These are phyloP conservation scores for Teunomyces pallodes DNA, from an alignment of 805 yeast species.

Conservation along the genomic window DNA sequence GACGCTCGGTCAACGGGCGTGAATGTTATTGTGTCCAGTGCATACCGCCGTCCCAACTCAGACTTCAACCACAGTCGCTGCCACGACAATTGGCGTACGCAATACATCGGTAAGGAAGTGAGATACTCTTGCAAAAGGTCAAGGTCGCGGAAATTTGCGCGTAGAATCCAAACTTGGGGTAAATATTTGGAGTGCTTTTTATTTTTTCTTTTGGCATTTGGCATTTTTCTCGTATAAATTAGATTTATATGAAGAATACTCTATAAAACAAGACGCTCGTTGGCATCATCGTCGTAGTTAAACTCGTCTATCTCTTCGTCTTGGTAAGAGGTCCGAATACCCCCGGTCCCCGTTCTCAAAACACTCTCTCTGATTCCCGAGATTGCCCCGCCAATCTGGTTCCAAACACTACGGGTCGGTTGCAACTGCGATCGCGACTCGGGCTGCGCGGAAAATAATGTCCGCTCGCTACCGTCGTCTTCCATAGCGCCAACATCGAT, in stretches of 20 bases:
- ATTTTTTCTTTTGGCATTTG: neutral
- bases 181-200: neutral
- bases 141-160: neutral
- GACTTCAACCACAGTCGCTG: neutral
- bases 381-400: slow-evolving; percentile 23
- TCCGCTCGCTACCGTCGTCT: slow-evolving; percentile 9
- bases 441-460: neutral
- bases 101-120: neutral
- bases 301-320: slow-evolving; percentile 31
- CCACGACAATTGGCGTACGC: neutral
- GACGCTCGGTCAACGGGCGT: slow-evolving; percentile 23
- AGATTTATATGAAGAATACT: neutral
- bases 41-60: neutral
- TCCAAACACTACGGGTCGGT: slow-evolving; percentile 20
- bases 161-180: neutral
- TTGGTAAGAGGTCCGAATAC: slow-evolving; percentile 15
- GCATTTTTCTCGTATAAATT: neutral
- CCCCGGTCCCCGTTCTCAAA: slow-evolving; percentile 11
- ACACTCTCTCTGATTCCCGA: slow-evolving; percentile 14
- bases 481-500: slow-evolving; percentile 19
- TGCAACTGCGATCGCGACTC: neutral
- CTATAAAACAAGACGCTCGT: slow-evolving; percentile 31
- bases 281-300: slow-evolving; percentile 34
- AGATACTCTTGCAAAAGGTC: neutral
- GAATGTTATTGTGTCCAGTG: slow-evolving; percentile 25